Evolutionary conservation across 1,284 basidiomycete genomes (phyloP), one percentile per base, ranked within the genome.

Genomic region (Irpex sp.): DNA sequence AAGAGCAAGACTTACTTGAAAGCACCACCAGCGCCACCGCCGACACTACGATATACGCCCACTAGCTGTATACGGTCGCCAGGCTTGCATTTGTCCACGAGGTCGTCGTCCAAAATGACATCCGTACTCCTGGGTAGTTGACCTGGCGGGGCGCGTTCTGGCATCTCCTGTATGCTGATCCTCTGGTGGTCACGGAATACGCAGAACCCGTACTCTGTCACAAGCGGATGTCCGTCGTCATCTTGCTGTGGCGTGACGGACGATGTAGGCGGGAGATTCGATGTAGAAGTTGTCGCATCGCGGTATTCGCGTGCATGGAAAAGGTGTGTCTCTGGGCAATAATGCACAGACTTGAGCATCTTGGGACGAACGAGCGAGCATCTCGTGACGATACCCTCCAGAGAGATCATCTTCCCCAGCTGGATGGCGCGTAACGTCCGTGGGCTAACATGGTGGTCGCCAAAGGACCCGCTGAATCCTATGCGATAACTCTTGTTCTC

Each of bases 101-200:
- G 79, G 74, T 99, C 97, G 69, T 98, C 96, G 67, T 98, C 94
- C 68, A 99, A 79, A 49, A 98, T 94, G 57, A 99, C 90, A 72
- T 99, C 97, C 51, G 96, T 93, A 69, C 94, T 95, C 48, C 97
- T 84, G 48, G 97, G 97, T 52, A 99, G 81, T 75, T 99, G 96
- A 33, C 97, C 97, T 19, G 97, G 91, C 18, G 97, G 97, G 7
- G 97, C 96, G 14, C 96, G 87, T 76, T 99, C 97, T 1, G 97
- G 97, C 96, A 99, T 99, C 73, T 99, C 97, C 76, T 99, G 97
- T 65, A 99, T 98, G 71, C 90, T 94, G 71, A 99, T 94, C 66
- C 94, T 88, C 77, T 99, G 97, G 76, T 98, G 93, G 76, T 99
- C 97, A 61, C 93, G 84, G 81, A 97, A 99, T 4, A 90, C 86